Evolutionary conservation across 179 eudicot species (phyloP), one percentile per base, ranked within the genome.

Genomic region (Heliamphora pulchella): DNA sequence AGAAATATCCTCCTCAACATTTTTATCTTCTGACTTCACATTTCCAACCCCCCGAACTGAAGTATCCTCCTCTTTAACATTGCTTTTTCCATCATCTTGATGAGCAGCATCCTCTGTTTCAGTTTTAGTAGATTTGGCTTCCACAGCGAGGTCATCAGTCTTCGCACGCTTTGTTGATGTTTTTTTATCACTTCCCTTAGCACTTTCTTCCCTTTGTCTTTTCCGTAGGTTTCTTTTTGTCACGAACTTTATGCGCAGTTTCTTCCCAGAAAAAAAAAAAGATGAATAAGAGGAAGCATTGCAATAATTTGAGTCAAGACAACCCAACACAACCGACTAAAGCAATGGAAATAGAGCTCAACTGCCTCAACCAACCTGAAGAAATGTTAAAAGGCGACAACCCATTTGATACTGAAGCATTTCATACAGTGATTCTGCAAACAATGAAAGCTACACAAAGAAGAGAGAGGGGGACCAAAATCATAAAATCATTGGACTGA

Each of bases 321-420:
- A 20, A 71, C 43, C n/a, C 80, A 74, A 75, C 13, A 75, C 15
- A 58, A 78, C 76, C 8, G 66, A 8, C 43, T 8, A 65, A 55
- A 51, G 11, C 65, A 59, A 64, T 2, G 4, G 17, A 69, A n/a
- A 46, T 50, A 18, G 39, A 75, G 31, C 31, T 55, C 13, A 47
- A 68, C 18, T 41, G 14, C 20, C 55, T 44, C 77, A 81, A 22
- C 83, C 14, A 83, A 93, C 99, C 99, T 96, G 93, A 78, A 96
- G 91, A 88, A 96, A 96, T 55, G 83, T 71, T 46, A 94, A 82
- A 53, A 94, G 84, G 66, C 91, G 92, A 81, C 80, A 86, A 61
- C 94, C 97, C 99, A 96, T 96, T 83, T 94, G 88, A 84, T 86
- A 92, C 81, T 96, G 98, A 76, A 96, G 97, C 99, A 96, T 96